Evolutionary conservation across 805 yeast genomes (phyloP), one percentile per base, ranked within the genome.

Genomic region (Barnettozyma pratensis): DNA sequence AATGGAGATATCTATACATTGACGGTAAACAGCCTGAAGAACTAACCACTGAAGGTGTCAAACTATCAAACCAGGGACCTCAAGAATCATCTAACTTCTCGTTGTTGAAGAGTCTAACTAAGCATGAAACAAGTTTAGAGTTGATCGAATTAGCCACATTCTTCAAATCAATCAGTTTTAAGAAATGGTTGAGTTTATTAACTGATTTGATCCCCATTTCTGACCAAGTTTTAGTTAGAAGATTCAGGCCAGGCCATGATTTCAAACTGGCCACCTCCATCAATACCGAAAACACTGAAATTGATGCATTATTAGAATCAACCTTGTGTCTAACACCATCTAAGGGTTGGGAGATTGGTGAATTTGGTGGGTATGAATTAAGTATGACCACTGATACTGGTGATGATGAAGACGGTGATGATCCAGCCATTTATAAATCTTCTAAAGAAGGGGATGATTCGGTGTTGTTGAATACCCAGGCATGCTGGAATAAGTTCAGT

Each of bases 161-260:
- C 51, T 70, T 89, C 56, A 75, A 76, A 56, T 79, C 88, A 12
- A 55, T 68, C 2, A 72, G 81, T 11, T 91, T 87, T 66, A 75
- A 76, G 42, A 82, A 83, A 62, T 91, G 94, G 85, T 63, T 94
- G 41, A 68, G 71, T 25, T 49, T 68, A 3, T 63, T 91, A 3
- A 85, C 97, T 0, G 76, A 81, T 12, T 60, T 89, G 47, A 65
- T 76, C 3, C 80, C 85, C 7, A 68, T 80, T 4, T 76, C 83
- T 43, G 87, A 85, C 54, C 87, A 85, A 55, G 69, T 86, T 2
- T 62, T 91, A 28, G 77, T 87, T 7, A 77, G 99, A 60, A 74
- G 97, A 54, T 94, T 94, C 70, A 79, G 99, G 58, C 99, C 97
- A 1, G 99, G 98, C 4, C 83, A 80, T 30, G 99, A 94, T 65